Percentiles rank a stretch among this genome's conserved stretches.
These are phyloP conservation scores for Conoideocrella luteorostrata DNA, from an alignment of 2,329 filamentous ascomycete genomes.

Conservation along the genomic window DNA sequence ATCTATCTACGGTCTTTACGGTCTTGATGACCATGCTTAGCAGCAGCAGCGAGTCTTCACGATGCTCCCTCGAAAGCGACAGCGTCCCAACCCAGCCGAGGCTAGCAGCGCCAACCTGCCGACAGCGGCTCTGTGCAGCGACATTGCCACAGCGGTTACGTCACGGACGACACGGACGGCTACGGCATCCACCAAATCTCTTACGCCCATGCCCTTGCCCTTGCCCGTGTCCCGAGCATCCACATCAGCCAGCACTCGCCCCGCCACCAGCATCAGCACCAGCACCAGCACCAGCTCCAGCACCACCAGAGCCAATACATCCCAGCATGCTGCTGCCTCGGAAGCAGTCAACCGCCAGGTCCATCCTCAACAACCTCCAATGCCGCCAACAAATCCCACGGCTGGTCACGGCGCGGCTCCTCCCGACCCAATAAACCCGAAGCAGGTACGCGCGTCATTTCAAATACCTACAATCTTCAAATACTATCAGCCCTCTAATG, in stretches of 20 bases:
- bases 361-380: constrained; percentile 1
- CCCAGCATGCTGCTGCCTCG: constrained; percentile 1
- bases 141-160: constrained; percentile 12
- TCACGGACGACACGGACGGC: neutral
- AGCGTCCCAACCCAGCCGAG: constrained; percentile 22
- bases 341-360: neutral
- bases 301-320: neutral
- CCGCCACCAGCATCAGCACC: neutral
- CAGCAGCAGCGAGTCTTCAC: constrained; percentile 5
- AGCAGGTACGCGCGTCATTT: constrained; percentile 8
- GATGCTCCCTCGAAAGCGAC: constrained; percentile 29
- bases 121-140: constrained; percentile 13
- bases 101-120: no score
- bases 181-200: constrained; percentile 2
- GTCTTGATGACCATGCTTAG: no score
- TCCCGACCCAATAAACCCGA: constrained; percentile 5
- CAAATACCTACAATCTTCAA: neutral
- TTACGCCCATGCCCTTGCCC: neutral
- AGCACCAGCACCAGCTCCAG: neutral
- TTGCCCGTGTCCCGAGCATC: neutral
- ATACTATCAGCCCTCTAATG: neutral
- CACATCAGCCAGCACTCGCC: neutral
- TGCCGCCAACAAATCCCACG: constrained; percentile 3
- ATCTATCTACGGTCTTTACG: neutral
- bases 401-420: neutral